Base-by-base conservation (phyloP, 2,329 filamentous ascomycete species). In the Sarocladiaceae sp. region DNA sequence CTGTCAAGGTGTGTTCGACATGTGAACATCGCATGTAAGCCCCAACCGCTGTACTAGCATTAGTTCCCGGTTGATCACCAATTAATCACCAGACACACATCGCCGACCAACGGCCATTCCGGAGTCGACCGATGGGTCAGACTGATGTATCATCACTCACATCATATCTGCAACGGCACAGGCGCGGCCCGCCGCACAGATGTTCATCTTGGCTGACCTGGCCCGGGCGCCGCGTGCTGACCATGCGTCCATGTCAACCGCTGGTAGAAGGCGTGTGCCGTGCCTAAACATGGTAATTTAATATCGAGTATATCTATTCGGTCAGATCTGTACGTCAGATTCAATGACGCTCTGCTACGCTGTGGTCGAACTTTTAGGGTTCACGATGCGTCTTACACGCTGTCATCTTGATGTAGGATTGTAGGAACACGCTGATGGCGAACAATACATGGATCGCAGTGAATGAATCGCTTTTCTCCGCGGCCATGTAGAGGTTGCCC, bases 61-160 rank as follows among this genome's bases (percentile, higher is more conserved):
- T 36, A 36, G 33, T 36, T n/a, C 5, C 33, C 12, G 33, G 7
- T n/a, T n/a, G 33, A 36, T n/a, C 33, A 8, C 15, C 33, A 17
- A 36, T 36, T n/a, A 17, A 36, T 36, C 33, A 36, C 18, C 6
- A 36, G 33, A 36, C 33, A 12, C 5, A 8, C 6, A 12, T 36
- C 29, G 33, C 7, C 15, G 15, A 36, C 15, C 29, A 17, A n/a
- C 8, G 33, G 15, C 18, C 6, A 5, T 22, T 20, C 17, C 37
- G 37, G 37, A 20, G 20, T 10, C 12, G 37, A 7, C 37, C 17
- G 17, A 40, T 22, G 37, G 7, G 40, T 44, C 22, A 28, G 40
- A 44, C n/a, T 44, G 40, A 44, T 22, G 40, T 44, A 44, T 44
- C 40, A 44, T 36, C 33, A n/a, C 12, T 36, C 33, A 36, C 33